Evolutionary conservation across 2,329 filamentous ascomycete genomes (phyloP), one percentile per base, ranked within the genome.

Genomic region (Ampelomyces quisqualis): DNA sequence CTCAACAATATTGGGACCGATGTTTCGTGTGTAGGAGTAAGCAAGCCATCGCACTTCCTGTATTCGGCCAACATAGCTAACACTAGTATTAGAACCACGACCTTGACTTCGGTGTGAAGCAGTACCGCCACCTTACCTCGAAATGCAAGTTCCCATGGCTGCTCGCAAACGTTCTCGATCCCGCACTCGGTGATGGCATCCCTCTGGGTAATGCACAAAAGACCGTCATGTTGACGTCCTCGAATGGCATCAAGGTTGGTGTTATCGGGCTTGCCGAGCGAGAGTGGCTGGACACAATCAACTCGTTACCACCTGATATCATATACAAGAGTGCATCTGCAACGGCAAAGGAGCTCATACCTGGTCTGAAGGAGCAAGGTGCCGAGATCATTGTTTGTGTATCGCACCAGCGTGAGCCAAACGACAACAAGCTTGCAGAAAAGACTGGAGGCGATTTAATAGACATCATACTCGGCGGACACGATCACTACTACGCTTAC

Each of bases 101-200:
- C 63, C 81, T 95, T 38, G 90, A 95, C 71, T 95, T 95, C 68
- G 90, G 90, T 9, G 85, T 94, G 27, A 77, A 78, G 40, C 89
- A 95, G 64, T 90, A 90, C 64, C 76, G 81, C 40, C 77, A 89
- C 58, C 74, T 95, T 34, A 77, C 84, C 4, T 74, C 75, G 22
- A 83, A 88, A 62, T 94, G 89, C 71, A 78, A 77, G 15, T 95
- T 95, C 55, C 90, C 90, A 3, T 95, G 90, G 90, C 78, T 95
- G 1, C 77, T 94, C 11, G 89, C 89, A 51, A 95, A 95, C 65
- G 85, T 95, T 7, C 75, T 93, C 18, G 90, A 96, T 67, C 88
- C 87, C 1, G 87, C 84, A 0, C 75, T 95, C 8, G 90, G 90
- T 24, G 79, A 87, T 1, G 74, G 80, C 35, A 80, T 88, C 0